Percentiles rank a stretch among this genome's conserved stretches.
Conservation (phyloP, 495 filamentous ascomycete species). For the Penicillium odoratum region DNA sequence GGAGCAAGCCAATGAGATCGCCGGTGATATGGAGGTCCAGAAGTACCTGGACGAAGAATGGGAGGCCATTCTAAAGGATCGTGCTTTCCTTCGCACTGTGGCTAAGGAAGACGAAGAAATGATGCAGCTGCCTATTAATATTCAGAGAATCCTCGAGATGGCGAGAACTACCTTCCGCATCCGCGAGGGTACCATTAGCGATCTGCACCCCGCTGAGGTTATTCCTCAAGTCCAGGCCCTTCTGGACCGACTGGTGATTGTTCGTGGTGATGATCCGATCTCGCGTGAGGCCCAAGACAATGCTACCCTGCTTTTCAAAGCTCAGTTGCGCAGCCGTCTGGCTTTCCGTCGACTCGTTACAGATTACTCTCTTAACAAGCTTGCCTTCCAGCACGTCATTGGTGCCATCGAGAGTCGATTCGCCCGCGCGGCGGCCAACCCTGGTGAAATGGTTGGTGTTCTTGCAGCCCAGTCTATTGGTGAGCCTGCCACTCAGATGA, state of each 20-base stretch:
- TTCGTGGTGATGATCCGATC: slow-evolving; percentile 79
- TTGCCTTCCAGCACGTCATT: slow-evolving; percentile 89
- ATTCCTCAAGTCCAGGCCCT: slow-evolving; percentile 77
- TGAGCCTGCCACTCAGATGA: slow-evolving; percentile 99
- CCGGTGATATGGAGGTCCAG: slow-evolving; percentile 82
- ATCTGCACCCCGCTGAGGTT: slow-evolving; percentile 86
- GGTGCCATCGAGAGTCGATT: slow-evolving; percentile 90
- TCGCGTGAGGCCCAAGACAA: slow-evolving; percentile 85
- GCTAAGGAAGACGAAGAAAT: slow-evolving; percentile 70
- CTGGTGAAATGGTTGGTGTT: slow-evolving; percentile 98
- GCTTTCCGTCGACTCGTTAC: slow-evolving; percentile 89
- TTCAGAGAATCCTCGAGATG: slow-evolving; percentile 84
- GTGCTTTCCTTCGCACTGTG: slow-evolving; percentile 70
- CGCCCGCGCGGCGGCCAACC: slow-evolving; percentile 72
- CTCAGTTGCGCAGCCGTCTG: slow-evolving; percentile 82
- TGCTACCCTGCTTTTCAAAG: slow-evolving; percentile 87
- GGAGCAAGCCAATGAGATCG: slow-evolving; percentile 84
- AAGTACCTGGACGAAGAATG: slow-evolving; percentile 84
- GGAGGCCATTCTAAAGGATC: slow-evolving; percentile 72
- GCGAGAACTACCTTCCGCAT: slow-evolving; percentile 89
- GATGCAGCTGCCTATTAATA: slow-evolving; percentile 89
- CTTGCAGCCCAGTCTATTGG: slow-evolving; percentile 97
- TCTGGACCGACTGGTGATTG: slow-evolving; percentile 73
- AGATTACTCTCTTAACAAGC: slow-evolving; percentile 79
- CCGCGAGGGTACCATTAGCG: slow-evolving; percentile 77